These are phyloP conservation scores for Tilletiopsis washingtonensis DNA, from an alignment of 1,284 basidiomycete genomes.

Conservation along the genomic window DNA sequence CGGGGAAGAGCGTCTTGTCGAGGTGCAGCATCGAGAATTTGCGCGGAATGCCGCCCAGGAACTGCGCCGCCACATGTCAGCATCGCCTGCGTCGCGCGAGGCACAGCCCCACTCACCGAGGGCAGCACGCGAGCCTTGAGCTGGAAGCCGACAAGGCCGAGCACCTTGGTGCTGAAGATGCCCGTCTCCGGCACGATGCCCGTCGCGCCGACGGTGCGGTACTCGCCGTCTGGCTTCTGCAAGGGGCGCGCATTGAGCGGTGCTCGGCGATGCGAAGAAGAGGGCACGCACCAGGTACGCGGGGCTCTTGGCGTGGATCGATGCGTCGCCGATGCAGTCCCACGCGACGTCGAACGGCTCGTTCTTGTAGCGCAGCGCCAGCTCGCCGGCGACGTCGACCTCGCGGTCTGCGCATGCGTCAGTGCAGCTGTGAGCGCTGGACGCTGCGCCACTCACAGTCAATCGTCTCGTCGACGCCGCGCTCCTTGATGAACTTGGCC, in stretches of 20 bases:
- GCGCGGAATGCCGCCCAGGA: constrained; percentile 3
- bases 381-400: background rate
- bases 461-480: constrained; percentile 3
- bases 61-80: too few relatives aligned
- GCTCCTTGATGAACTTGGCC: constrained; percentile 1
- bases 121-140: background rate
- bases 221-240: background rate
- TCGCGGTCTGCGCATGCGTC: background rate
- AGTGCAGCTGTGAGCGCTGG: background rate
- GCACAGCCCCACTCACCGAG: too few relatives aligned
- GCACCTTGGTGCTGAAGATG: background rate
- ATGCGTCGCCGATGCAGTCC: constrained; percentile 5
- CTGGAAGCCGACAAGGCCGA: background rate
- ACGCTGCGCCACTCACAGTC: constrained; percentile 8
- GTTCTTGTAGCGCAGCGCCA: background rate
- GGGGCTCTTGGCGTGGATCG: background rate
- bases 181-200: background rate
- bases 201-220: constrained; percentile 2
- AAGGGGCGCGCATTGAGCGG: too few relatives aligned
- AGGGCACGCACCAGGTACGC: background rate
- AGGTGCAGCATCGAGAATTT: background rate
- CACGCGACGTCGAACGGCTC: constrained; percentile 9
- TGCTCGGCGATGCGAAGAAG: background rate
- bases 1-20: background rate
- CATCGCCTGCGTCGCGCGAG: too few relatives aligned